Evolutionary conservation across 1,284 basidiomycete species (phyloP).

Genomic region (Takashimella koratensis): DNA sequence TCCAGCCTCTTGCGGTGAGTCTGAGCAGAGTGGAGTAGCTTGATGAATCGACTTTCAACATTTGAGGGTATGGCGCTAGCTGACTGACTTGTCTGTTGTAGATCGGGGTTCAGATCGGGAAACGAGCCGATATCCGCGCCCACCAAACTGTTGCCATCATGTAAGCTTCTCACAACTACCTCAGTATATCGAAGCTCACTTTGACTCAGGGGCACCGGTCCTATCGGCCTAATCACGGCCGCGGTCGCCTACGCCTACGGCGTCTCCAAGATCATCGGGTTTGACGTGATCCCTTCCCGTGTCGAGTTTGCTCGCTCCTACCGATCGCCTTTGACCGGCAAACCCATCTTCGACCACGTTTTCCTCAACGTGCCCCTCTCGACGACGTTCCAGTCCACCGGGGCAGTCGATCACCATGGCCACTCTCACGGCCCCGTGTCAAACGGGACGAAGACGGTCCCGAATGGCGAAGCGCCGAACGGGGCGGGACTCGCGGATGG

Average conservation of each 20-base stretch:
- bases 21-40: too few relatives aligned
- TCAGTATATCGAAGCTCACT: conserved; percentile 1
- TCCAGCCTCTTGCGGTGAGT: conserved; percentile 84
- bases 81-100: conserved; percentile 2
- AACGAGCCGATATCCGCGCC: conserved; percentile 37
- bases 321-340: conserved; percentile 38
- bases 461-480: conserved; percentile 13
- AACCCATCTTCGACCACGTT: conserved; percentile 41
- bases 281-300: conserved; percentile 71
- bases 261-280: conserved; percentile 41
- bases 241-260: conserved; percentile 53
- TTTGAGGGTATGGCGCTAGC: too few relatives aligned
- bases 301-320: conserved; percentile 83
- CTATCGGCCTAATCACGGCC: conserved; percentile 51
- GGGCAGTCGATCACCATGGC: not conserved
- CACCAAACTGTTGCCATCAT: conserved; percentile 44
- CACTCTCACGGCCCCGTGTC: not conserved
- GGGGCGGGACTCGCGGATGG: conserved; percentile 30
- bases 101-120: conserved; percentile 44
- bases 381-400: not conserved
- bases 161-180: conserved; percentile 10
- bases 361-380: conserved; percentile 31
- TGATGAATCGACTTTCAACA: too few relatives aligned
- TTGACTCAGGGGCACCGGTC: conserved; percentile 42
- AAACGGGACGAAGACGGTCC: not conserved